Percentiles rank a stretch among this genome's conserved stretches.
Evolutionary conservation across 495 filamentous ascomycete genomes (phyloP).

Genomic region (Parmelia sp.): DNA sequence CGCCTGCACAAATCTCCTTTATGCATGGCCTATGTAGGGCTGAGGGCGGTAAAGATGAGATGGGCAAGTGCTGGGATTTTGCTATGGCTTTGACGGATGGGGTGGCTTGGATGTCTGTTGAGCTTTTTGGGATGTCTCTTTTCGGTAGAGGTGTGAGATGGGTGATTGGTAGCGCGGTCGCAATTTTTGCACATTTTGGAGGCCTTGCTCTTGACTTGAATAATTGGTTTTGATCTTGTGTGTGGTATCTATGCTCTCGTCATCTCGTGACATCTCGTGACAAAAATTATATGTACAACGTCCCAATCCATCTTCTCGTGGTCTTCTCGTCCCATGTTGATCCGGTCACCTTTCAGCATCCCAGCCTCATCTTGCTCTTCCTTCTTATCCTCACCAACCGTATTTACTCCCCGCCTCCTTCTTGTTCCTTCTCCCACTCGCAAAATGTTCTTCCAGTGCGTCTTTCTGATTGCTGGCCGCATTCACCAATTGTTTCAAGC

Average conservation of each 20-base stretch:
- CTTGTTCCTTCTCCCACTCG: conserved; percentile 63
- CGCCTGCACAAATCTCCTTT: no score
- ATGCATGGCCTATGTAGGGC: no score
- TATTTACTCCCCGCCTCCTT: conserved; percentile 75
- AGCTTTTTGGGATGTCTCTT: no score
- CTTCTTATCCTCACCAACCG: conserved; percentile 55
- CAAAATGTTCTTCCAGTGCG: conserved; percentile 84
- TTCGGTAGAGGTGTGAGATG: no score
- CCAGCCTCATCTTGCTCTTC: neutral
- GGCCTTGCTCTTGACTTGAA: neutral
- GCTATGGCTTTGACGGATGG: no score
- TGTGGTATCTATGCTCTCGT: neutral
- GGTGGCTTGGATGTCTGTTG: no score
- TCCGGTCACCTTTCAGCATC: neutral
- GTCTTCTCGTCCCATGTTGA: neutral
- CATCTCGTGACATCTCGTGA: neutral
- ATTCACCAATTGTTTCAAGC: conserved; percentile 77
- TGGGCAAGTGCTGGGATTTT: no score
- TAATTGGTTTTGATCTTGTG: neutral
- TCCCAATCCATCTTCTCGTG: neutral
- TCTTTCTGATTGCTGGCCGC: conserved; percentile 71
- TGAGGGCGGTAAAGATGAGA: no score
- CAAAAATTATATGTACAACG: neutral
- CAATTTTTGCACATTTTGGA: no score
- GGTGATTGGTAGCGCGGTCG: no score